These are phyloP conservation scores for Chaetoceros muelleri DNA, from an alignment of 108 stramenopile species.

Conservation along the genomic window DNA sequence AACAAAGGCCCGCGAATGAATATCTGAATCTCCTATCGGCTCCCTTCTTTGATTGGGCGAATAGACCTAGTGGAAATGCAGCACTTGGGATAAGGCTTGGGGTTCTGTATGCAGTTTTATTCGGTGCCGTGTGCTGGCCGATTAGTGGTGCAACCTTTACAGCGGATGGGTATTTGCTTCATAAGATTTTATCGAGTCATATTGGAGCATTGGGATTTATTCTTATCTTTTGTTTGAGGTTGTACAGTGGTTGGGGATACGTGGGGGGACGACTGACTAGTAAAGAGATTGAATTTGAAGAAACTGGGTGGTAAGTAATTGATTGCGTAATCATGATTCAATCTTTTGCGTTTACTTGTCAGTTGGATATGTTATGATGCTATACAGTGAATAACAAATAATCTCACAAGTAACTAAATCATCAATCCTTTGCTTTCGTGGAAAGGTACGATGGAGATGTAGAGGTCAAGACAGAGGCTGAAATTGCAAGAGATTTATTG, in stretches of 20 bases:
- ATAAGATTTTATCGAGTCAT: conserved; percentile 66
- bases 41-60: conserved; percentile 71
- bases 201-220: conserved; percentile 54
- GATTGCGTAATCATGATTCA: neutral
- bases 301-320: conserved; percentile 45
- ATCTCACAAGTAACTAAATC: no score
- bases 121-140: conserved; percentile 38
- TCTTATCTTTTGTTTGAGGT: conserved; percentile 44
- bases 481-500: conserved; percentile 61
- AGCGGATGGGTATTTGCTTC: conserved; percentile 57
- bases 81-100: conserved; percentile 31
- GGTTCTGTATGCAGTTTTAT: conserved; percentile 28
- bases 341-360: neutral
- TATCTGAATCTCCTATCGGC: conserved; percentile 55
- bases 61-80: conserved; percentile 21
- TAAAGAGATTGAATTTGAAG: conserved; percentile 78
- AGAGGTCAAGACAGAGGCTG: conserved; percentile 62
- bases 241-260: conserved; percentile 79
- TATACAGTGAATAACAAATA: neutral
- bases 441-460: conserved; percentile 74
- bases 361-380: neutral
- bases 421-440: neutral
- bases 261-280: conserved; percentile 64
- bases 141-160: conserved; percentile 76
- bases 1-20: conserved; percentile 74